Evolutionary conservation across 1,139 yeast species (phyloP).

Genomic region (Candida smagusa): DNA sequence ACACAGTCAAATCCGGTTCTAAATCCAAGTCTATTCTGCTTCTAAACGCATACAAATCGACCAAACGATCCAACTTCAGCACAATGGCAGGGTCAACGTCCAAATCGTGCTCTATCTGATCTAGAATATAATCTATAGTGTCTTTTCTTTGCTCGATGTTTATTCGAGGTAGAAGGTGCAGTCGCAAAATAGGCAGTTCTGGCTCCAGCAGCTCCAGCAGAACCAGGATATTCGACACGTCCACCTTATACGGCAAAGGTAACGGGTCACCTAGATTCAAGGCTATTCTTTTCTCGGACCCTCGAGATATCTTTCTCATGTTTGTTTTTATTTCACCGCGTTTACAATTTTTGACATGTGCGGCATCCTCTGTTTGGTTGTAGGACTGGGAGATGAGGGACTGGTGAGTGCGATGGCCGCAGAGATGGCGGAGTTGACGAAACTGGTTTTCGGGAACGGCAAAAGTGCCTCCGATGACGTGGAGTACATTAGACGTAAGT

Average conservation of each 20-base stretch:
- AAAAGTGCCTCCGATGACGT: slow-evolving; percentile 24
- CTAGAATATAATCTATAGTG: slow-evolving; percentile 2
- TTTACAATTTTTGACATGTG: slow-evolving; percentile 8
- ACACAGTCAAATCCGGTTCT: too few species aligned
- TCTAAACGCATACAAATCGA: slow-evolving; percentile 2
- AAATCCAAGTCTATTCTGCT: neutral
- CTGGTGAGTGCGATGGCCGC: neutral
- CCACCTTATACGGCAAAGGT: slow-evolving; percentile 32
- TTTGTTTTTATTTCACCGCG: slow-evolving; percentile 6
- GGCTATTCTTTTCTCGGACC: slow-evolving; percentile 2
- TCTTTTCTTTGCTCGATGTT: neutral
- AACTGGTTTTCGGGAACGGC: neutral
- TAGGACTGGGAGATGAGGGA: neutral
- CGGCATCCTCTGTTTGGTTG: slow-evolving; percentile 11
- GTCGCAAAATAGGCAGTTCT: neutral
- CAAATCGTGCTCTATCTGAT: slow-evolving; percentile 2
- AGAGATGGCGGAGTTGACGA: neutral
- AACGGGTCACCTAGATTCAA: slow-evolving; percentile 29
- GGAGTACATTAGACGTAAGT: slow-evolving; percentile 7
- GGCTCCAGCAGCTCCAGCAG: neutral
- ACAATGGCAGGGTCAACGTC: slow-evolving; percentile 3
- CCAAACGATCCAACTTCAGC: slow-evolving; percentile 6
- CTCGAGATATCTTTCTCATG: slow-evolving; percentile 8
- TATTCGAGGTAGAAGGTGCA: neutral
- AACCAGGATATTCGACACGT: slow-evolving; percentile 3